Base-by-base conservation (phyloP, 495 filamentous ascomycete species). In the Penicillium waksmanii region DNA sequence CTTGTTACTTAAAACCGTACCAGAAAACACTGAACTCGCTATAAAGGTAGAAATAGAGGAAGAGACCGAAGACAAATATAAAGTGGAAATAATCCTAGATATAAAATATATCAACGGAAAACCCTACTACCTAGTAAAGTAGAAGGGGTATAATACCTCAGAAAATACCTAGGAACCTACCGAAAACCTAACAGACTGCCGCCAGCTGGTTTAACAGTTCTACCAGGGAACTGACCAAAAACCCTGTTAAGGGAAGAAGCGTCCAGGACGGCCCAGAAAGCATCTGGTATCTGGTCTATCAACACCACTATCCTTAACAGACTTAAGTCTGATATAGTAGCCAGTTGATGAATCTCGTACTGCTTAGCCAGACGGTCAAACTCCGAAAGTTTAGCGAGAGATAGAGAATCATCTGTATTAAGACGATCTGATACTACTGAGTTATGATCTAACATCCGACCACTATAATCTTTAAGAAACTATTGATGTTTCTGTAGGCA, bases 101-200 rank as follows among this genome's bases (percentile, higher is more conserved):
- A 35, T 17, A 3, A 49, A 48, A 13, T 23, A 25, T 17, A 7
- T 52, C 25, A 54, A 46, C 8, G 8, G 50, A 9, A 48, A 55
- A 18, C 34, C 50, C 2, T 18, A 58, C 35, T 52, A 51, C n/a
- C 49, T 60, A 18, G 25, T 60, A 6, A 48, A 60, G 38, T 60
- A 21, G 57, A 42, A 54, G 13, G 9, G 57, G 2, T 60, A 60
- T 12, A 5, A 34, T 60, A 60, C 33, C 51, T 60, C 19, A 23
- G 56, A 58, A 52, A 58, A 58, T 23, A 58, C n/a, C 15, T 58
- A 21, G 56, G 49, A 58, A 53, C 49, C 57, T 60, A 60, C 54
- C 9, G 13, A 44, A 31, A 48, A 60, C n/a, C 19, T 60, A 19
- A 43, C 7, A 12, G 33, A 23, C 43, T 60, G 21, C 21, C 21